Evolutionary conservation across 1,284 basidiomycete species (phyloP).

Genomic region (Laetiporus sulphureus): DNA sequence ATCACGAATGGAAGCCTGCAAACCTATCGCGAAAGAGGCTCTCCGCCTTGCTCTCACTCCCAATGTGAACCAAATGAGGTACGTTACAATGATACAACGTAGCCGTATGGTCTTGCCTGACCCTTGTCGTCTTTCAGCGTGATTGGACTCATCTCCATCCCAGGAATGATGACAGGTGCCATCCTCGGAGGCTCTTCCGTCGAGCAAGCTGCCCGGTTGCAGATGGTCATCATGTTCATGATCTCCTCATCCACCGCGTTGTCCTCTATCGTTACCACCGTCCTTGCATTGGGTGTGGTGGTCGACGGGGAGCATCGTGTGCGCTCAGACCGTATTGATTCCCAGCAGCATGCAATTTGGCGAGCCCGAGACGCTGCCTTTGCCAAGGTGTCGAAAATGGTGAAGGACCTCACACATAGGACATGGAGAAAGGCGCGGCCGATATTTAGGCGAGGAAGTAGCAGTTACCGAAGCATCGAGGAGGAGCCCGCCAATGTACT

Average conservation of each 20-base stretch:
- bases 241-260: slow-evolving; percentile 73
- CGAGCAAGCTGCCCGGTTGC: slow-evolving; percentile 75
- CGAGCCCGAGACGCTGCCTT: slow-evolving; percentile 23
- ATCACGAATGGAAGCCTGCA: slow-evolving; percentile 71
- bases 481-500: slow-evolving; percentile 5
- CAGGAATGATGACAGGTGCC: slow-evolving; percentile 86
- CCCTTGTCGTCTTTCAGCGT: no score
- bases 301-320: slow-evolving; percentile 68
- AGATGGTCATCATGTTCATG: slow-evolving; percentile 93
- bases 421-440: slow-evolving; percentile 4
- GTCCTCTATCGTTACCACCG: slow-evolving; percentile 56
- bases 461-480: slow-evolving; percentile 3
- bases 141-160: slow-evolving; percentile 72
- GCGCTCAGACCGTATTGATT: slow-evolving; percentile 60
- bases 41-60: slow-evolving; percentile 75
- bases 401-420: slow-evolving; percentile 8
- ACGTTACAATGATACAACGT: slow-evolving; percentile 14
- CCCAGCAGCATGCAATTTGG: slow-evolving; percentile 42
- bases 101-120: no score
- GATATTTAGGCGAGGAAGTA: neutral
- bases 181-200: slow-evolving; percentile 81
- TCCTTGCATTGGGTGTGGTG: slow-evolving; percentile 51
- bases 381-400: slow-evolving; percentile 8
- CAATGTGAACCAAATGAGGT: slow-evolving; percentile 84
- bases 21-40: slow-evolving; percentile 69